phyloP scores from a whole-genome alignment of 805 yeast species.

The Dipodascus geniculatus region DNA sequence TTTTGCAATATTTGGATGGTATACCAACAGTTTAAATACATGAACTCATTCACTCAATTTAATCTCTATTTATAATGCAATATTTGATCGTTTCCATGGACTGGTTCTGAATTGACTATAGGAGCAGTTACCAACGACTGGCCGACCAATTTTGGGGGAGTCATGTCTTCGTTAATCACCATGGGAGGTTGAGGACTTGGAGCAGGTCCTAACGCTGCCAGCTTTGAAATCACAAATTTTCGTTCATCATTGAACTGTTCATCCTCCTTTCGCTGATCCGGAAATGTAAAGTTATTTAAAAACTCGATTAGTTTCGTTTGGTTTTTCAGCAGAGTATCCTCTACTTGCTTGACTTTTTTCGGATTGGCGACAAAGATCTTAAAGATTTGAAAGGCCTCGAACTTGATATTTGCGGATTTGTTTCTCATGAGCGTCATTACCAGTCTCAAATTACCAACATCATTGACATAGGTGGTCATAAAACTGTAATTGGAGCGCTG shows the following conservation, averaged over 20 bases:
- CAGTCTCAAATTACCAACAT: slow-evolving; percentile 71
- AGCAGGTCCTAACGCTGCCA: slow-evolving; percentile 31
- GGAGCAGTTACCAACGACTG: slow-evolving; percentile 10
- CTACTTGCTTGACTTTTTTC: slow-evolving; percentile 64
- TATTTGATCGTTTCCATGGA: slow-evolving; percentile 9
- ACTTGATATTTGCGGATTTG: slow-evolving; percentile 76
- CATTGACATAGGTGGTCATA: slow-evolving; percentile 67
- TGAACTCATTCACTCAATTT: neutral
- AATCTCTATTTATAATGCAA: slow-evolving; percentile 1
- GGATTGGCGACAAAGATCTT: slow-evolving; percentile 97
- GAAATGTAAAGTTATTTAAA: slow-evolving; percentile 45
- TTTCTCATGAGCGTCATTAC: slow-evolving; percentile 81
- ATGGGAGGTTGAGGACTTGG: slow-evolving; percentile 16
- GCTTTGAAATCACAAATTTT: slow-evolving; percentile 65
- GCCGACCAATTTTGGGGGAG: slow-evolving; percentile 1
- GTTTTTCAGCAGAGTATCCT: slow-evolving; percentile 75
- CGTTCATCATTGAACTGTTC: slow-evolving; percentile 64
- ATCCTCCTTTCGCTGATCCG: slow-evolving; percentile 47
- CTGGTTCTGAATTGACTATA: slow-evolving; percentile 13
- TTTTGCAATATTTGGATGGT: no score
- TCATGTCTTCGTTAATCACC: slow-evolving; percentile 4
- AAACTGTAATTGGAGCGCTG: slow-evolving; percentile 58
- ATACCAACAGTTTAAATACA: no score
- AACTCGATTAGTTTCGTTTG: slow-evolving; percentile 63
- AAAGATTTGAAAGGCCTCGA: slow-evolving; percentile 87